Percentiles rank a stretch among this genome's conserved stretches.
These are phyloP conservation scores for Ceratobasidium sp. DNA, from an alignment of 1,284 basidiomycete genomes.

Conservation along the genomic window DNA sequence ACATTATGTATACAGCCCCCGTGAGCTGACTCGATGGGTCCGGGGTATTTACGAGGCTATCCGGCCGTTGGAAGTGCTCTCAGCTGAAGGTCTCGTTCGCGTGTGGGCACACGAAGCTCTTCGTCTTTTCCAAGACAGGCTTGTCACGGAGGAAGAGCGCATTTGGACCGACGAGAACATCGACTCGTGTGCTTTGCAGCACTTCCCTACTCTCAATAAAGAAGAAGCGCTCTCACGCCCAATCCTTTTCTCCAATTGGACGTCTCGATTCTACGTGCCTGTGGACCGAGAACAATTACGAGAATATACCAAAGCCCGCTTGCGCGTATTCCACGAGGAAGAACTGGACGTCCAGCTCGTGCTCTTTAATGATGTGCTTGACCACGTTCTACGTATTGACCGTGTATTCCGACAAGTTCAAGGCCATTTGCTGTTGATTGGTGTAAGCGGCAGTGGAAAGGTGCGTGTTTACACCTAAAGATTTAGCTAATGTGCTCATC, in stretches of 20 bases:
- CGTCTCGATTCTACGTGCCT: slow-evolving; percentile 96
- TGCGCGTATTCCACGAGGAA: slow-evolving; percentile 97
- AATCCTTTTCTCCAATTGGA: slow-evolving; percentile 99
- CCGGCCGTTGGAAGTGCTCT: slow-evolving; percentile 89
- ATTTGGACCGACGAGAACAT: slow-evolving; percentile 96
- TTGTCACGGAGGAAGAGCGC: slow-evolving; percentile 93
- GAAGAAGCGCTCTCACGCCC: slow-evolving; percentile 89
- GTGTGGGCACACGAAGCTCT: slow-evolving; percentile 99
- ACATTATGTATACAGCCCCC: slow-evolving; percentile 99
- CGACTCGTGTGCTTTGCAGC: slow-evolving; percentile 84
- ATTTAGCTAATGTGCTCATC: slow-evolving; percentile 21
- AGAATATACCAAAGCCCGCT: slow-evolving; percentile 96
- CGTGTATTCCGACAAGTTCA: slow-evolving; percentile 99
- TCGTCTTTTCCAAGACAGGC: slow-evolving; percentile 97
- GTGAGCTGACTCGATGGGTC: slow-evolving; percentile 98
- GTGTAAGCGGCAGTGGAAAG: slow-evolving; percentile 98
- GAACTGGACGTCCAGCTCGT: slow-evolving; percentile 99
- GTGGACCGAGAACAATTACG: slow-evolving; percentile 94
- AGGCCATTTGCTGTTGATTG: slow-evolving; percentile 96
- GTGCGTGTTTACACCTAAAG: slow-evolving; percentile 63
- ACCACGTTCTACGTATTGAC: slow-evolving; percentile 97
- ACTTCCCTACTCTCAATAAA: slow-evolving; percentile 93
- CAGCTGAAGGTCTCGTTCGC: slow-evolving; percentile 94
- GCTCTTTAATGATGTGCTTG: slow-evolving; percentile 97
- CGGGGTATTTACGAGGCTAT: slow-evolving; percentile 98